Conservation (phyloP, 495 filamentous ascomycete genomes). For the Penicillium roqueforti region DNA sequence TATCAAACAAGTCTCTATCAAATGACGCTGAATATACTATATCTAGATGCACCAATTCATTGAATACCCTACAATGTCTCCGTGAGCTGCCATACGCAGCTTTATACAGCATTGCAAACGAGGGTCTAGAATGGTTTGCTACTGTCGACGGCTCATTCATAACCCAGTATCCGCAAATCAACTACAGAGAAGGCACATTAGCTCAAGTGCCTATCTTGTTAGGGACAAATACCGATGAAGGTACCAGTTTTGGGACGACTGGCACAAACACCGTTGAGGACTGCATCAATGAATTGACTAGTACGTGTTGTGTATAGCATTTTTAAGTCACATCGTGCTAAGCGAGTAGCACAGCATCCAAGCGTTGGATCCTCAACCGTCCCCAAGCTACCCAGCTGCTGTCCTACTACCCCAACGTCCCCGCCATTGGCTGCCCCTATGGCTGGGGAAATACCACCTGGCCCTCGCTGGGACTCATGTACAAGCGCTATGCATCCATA, state of each 20-base stretch:
- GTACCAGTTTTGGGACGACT: slow-evolving; percentile 42
- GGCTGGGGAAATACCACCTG: slow-evolving; percentile 48
- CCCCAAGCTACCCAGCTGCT: slow-evolving; percentile 29
- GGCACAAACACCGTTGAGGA: slow-evolving; percentile 43
- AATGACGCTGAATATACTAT: not conserved
- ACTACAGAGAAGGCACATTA: slow-evolving; percentile 31
- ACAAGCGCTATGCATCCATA: slow-evolving; percentile 50
- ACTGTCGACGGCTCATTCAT: slow-evolving; percentile 53
- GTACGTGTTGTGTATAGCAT: slow-evolving; percentile 20
- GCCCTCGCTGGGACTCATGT: slow-evolving; percentile 43
- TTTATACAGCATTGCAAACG: slow-evolving; percentile 51
- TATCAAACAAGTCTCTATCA: not conserved
- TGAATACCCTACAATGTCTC: slow-evolving; percentile 61
- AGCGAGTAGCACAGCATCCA: slow-evolving; percentile 24
- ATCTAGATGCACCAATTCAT: slow-evolving; percentile 51
- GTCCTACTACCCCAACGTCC: slow-evolving; percentile 40
- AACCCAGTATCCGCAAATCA: slow-evolving; percentile 36
- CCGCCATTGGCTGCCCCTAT: slow-evolving; percentile 43
- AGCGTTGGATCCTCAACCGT: slow-evolving; percentile 33
- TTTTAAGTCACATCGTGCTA: not conserved
- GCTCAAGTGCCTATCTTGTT: slow-evolving; percentile 44
- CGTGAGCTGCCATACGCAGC: slow-evolving; percentile 52
- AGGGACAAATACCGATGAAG: slow-evolving; percentile 49
- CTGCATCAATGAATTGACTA: slow-evolving; percentile 39
- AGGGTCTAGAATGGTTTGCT: slow-evolving; percentile 37